Base-by-base conservation (phyloP, 148 eudicot genomes). In the Limonium bicolor region DNA sequence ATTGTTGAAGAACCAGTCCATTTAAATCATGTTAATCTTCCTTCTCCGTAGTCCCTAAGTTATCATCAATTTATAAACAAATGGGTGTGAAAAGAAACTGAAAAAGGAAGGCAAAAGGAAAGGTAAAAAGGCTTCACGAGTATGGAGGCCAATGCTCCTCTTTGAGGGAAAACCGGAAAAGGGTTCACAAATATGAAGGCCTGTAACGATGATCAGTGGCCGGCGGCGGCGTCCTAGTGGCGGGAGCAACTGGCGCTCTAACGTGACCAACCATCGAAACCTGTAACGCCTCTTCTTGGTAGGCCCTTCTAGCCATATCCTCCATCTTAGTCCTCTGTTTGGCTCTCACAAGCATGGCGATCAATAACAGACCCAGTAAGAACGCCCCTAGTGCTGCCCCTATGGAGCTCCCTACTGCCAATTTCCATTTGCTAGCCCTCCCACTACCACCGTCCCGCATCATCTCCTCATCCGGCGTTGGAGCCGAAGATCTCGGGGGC, bases 201-300 rank as follows among this genome's bases (percentile, higher is more conserved):
- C 79, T 63, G 46, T 62, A 62, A 24, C 65, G 64, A 49, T 73
- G 72, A 50, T 81, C 76, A 49, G 77, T 77, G 17, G 51, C 64
- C 6, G 86, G 95, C 2, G 47, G 52, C 2, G 47, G 52, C 7
- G 94, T 79, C 59, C 94, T 51, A 19, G 76, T 79, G 6, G 47
- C 56, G 20, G 78, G 31, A 4, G 94, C 86, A 16, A 59, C 64
- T 0, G 60, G 75, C 39, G 93, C 82, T 41, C 93, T 77, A 15
- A 90, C 85, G 50, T 90, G 94, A 10, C 93, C 95, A 20, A 90
- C 95, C 94, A 84, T 90, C 3, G 77, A 75, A 17, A 90, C 97
- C 58, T 75, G 73, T 42, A 90, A 55, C 22, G 95, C 97, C 43
- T 90, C 97, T 35, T 90, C 97, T 37, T 84, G 79, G 51, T 84